Base-by-base conservation (phyloP, 306 rosid species). In the Trifolium pratense region DNA sequence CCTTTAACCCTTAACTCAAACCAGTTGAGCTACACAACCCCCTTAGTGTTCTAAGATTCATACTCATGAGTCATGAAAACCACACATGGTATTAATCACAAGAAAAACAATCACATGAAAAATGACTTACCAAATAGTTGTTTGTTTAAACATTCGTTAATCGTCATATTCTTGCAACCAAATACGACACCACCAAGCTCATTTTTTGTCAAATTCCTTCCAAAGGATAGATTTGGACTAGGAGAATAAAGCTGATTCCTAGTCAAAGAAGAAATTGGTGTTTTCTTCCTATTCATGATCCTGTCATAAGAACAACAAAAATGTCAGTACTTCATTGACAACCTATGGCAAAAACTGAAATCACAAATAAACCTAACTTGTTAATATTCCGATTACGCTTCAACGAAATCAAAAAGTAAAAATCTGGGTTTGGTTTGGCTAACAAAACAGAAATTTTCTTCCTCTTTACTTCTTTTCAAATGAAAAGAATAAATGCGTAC, bases 171-270 rank as follows among this genome's bases (percentile, higher is more conserved):
- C 81, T 74, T 94, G 87, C 92, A 87, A n/a, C 98, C 97, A 82
- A 94, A 91, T 62, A 91, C 79, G 64, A 89, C 95, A 3, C 96
- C 89, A 11, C 99, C 99, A 59, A 94, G 99, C 68, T 89, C 73
- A 71, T 71, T 66, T 73, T 79, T 87, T 6, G 6, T 21, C 96
- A 94, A 86, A 77, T 88, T 89, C 83, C 96, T 88, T 55, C 81
- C 72, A 20, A 17, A 40, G 43, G 74, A 51, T 2, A n/a, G 10
- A 68, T 72, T 81, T 14, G 88, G 7, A 64, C 67, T 75, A 21
- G 88, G 39, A 58, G 67, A 1, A 56, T 76, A 8, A 70, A 80
- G 15, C 23, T n/a, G 57, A 21, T 2, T 65, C 62, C 66, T 86
- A 56, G 16, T 37, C 29, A 11, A 56, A 52, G 37, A 7, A 60